These are phyloP conservation scores for Closterium sp. DNA, from an alignment of 139 green algal genomes.

Conservation along the genomic window DNA sequence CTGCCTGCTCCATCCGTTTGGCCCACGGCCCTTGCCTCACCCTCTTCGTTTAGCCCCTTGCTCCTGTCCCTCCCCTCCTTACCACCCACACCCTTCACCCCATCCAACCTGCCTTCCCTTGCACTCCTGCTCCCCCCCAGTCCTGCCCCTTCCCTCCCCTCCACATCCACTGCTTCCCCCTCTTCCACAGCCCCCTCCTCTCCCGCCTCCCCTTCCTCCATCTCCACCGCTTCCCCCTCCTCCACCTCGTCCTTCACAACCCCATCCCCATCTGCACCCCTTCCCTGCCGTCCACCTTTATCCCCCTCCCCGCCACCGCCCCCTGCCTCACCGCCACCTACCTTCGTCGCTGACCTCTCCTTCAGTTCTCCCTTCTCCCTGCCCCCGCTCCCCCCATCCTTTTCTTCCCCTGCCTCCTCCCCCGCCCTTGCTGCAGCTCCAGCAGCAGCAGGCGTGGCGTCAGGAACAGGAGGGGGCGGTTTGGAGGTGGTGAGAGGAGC, in stretches of 20 bases:
- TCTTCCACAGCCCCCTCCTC: neutral
- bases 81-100: neutral
- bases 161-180: neutral
- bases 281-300: neutral
- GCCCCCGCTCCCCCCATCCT: neutral
- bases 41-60: neutral
- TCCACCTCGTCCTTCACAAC: neutral
- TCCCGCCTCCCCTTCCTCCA: neutral
- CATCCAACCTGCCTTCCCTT: neutral
- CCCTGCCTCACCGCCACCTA: neutral
- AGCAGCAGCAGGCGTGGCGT: neutral
- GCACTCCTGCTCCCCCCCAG: neutral
- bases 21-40: neutral
- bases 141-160: neutral
- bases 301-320: neutral
- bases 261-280: neutral
- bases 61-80: neutral
- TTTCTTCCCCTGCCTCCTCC: neutral
- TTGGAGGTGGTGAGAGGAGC: neutral
- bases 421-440: neutral
- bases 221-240: neutral
- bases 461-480: too few relatives aligned
- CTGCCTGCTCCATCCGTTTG: neutral
- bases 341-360: neutral
- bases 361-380: neutral